phyloP scores from a whole-genome alignment of 208 protist species.

The Leishmania aethiopica region DNA sequence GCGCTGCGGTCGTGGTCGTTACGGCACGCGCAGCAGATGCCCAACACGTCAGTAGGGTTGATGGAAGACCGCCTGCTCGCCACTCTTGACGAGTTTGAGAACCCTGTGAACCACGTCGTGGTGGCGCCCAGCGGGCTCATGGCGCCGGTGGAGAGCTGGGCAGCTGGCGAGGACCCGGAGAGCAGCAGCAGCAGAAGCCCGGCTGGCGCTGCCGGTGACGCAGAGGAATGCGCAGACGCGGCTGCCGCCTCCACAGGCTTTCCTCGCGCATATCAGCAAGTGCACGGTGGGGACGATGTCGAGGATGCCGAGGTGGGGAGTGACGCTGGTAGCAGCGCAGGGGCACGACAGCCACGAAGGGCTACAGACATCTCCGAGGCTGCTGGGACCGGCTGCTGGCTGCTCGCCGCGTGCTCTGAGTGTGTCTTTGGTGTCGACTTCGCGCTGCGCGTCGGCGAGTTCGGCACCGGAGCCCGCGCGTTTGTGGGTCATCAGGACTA shows the following conservation, averaged over 20 bases:
- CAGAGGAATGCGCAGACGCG: neutral
- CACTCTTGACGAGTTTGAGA: constrained; percentile 84
- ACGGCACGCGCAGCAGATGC: constrained; percentile 25
- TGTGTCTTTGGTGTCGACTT: constrained; percentile 77
- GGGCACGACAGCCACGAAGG: constrained; percentile 2
- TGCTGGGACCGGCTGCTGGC: constrained; percentile 42
- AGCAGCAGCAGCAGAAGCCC: neutral
- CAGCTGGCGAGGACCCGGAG: neutral
- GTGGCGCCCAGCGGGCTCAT: constrained; percentile 43
- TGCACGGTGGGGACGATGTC: neutral
- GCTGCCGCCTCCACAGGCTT: constrained; percentile 3
- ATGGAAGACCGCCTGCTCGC: constrained; percentile 65
- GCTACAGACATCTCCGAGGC: constrained; percentile 10
- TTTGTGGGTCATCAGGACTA: constrained; percentile 83
- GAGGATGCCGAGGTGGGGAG: constrained; percentile 1
- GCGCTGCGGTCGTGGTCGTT: constrained; percentile 82
- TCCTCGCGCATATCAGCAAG: neutral
- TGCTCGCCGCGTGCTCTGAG: constrained; percentile 84
- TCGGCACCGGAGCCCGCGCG: constrained; percentile 46
- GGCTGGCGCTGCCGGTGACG: constrained; percentile 8
- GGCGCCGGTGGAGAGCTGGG: constrained; percentile 3
- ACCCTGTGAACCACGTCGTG: constrained; percentile 83
- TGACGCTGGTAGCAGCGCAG: neutral
- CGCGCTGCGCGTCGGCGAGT: constrained; percentile 35
- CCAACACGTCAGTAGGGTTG: constrained; percentile 8